Evolutionary conservation across 2,329 filamentous ascomycete genomes (phyloP).

Genomic region (Ophiostoma himal-ulmi): DNA sequence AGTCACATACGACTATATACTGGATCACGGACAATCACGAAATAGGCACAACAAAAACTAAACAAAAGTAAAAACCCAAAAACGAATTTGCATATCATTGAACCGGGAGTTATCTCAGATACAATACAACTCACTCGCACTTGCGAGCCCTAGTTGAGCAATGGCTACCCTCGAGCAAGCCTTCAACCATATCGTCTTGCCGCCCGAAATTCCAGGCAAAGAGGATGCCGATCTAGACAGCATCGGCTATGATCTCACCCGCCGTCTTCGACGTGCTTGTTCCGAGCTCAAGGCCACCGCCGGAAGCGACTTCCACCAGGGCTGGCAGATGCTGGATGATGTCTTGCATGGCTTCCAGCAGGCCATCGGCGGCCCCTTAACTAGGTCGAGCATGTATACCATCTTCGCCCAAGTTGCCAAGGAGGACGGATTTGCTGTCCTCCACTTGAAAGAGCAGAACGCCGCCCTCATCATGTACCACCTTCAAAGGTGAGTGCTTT

Average conservation of each 20-base stretch:
- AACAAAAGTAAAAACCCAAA: background rate
- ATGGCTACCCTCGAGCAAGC: slow-evolving; percentile 9
- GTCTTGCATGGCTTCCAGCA: background rate
- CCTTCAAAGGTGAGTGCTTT: slow-evolving; percentile 3
- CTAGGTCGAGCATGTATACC: background rate
- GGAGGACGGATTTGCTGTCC: slow-evolving; percentile 14
- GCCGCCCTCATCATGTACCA: slow-evolving; percentile 32
- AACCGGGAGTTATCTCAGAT: no score
- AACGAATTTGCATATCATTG: background rate
- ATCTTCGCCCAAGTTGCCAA: background rate
- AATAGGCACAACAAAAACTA: background rate
- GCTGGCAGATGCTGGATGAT: slow-evolving; percentile 14
- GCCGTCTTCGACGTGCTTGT: slow-evolving; percentile 15
- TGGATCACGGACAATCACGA: background rate
- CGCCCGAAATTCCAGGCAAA: slow-evolving; percentile 19
- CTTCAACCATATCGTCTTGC: slow-evolving; percentile 25
- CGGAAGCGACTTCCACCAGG: background rate
- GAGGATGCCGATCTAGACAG: slow-evolving; percentile 4
- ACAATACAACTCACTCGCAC: background rate
- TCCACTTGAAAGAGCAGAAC: slow-evolving; percentile 30
- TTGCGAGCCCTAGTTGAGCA: background rate
- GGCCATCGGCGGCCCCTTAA: background rate
- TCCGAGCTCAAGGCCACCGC: slow-evolving; percentile 1
- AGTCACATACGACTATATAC: background rate
- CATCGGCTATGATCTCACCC: slow-evolving; percentile 9